phyloP scores from a whole-genome alignment of 208 protist species.

The Leptomonas pyrrhocoris region DNA sequence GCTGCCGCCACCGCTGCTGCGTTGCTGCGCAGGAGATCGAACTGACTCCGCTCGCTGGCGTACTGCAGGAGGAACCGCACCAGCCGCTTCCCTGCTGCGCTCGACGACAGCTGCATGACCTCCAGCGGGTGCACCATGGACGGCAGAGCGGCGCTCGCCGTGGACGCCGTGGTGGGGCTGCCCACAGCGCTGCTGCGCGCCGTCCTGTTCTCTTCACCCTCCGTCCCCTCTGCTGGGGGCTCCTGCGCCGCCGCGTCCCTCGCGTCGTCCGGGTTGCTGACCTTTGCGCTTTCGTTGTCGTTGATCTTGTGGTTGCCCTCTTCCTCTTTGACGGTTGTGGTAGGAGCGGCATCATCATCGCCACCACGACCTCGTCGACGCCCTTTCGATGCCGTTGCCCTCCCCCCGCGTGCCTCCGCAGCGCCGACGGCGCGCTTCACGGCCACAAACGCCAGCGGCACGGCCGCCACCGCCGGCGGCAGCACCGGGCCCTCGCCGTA shows the following conservation, averaged over 20 bases:
- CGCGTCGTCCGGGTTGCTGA: slow-evolving; percentile 6
- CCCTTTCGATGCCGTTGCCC: not conserved
- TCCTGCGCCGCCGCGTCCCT: slow-evolving; percentile 6
- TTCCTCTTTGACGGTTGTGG: slow-evolving; percentile 9
- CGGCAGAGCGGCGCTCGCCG: not conserved
- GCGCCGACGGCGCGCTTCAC: slow-evolving; percentile 22
- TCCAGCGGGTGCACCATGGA: slow-evolving; percentile 65
- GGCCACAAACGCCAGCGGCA: slow-evolving; percentile 40
- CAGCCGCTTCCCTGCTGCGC: slow-evolving; percentile 62
- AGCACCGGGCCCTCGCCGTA: slow-evolving; percentile 38
- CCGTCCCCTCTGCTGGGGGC: not conserved
- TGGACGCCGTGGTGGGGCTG: slow-evolving; percentile 9
- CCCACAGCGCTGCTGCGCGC: slow-evolving; percentile 14
- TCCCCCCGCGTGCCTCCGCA: not conserved
- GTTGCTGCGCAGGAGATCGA: slow-evolving; percentile 53
- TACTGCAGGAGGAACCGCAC: slow-evolving; percentile 72
- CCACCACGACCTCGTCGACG: slow-evolving; percentile 10
- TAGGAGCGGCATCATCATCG: not conserved
- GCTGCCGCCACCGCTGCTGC: slow-evolving; percentile 7
- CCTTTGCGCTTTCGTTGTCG: not conserved
- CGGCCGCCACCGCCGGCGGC: slow-evolving; percentile 36
- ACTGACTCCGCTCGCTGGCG: slow-evolving; percentile 76
- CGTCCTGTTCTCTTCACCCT: slow-evolving; percentile 9
- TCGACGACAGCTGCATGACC: slow-evolving; percentile 46
- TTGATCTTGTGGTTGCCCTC: slow-evolving; percentile 8